Percentiles rank a stretch among this genome's conserved stretches.
Evolutionary conservation across 2,329 filamentous ascomycete genomes (phyloP).

Genomic region (Trichoderma afroharzianum): DNA sequence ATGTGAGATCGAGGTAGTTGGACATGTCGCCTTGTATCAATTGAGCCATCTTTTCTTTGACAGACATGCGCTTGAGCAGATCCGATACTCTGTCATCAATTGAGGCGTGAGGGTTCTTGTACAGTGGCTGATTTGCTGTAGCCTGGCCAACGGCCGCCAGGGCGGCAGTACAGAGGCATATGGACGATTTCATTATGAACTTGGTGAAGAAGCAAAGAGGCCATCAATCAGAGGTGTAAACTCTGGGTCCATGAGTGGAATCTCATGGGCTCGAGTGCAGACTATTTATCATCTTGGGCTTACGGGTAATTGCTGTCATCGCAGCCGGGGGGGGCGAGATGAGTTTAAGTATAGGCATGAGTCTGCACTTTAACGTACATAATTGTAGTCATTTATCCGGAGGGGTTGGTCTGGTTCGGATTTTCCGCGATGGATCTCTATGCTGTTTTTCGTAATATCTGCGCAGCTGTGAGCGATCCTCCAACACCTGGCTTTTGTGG

Average conservation of each 20-base stretch:
- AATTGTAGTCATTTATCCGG: not conserved
- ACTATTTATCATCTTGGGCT: slow-evolving; percentile 1
- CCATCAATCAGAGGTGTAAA: not conserved
- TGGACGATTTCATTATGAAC: not conserved
- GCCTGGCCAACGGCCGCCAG: not conserved
- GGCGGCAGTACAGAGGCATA: not conserved
- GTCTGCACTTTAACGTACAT: not conserved
- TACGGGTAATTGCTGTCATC: not conserved
- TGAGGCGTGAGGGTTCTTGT: slow-evolving; percentile 7
- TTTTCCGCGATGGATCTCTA: not conserved
- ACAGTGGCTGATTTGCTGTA: not conserved
- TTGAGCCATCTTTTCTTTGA: slow-evolving; percentile 9
- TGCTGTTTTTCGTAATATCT: not conserved
- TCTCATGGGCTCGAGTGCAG: not conserved
- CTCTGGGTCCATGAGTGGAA: no score
- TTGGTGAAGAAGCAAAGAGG: not conserved
- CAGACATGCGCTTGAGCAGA: not conserved
- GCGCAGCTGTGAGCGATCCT: not conserved
- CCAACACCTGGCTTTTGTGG: not conserved
- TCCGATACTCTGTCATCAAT: slow-evolving; percentile 6
- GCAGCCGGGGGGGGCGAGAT: not conserved
- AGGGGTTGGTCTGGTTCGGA: not conserved
- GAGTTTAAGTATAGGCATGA: not conserved
- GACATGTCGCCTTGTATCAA: slow-evolving; percentile 8
- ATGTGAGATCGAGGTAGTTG: slow-evolving; percentile 4